A percentile compares a stretch with the other conserved stretches of the same genome.
phyloP scores from a whole-genome alignment of 768 basidiomycete species.

The Boletus speciosus region DNA sequence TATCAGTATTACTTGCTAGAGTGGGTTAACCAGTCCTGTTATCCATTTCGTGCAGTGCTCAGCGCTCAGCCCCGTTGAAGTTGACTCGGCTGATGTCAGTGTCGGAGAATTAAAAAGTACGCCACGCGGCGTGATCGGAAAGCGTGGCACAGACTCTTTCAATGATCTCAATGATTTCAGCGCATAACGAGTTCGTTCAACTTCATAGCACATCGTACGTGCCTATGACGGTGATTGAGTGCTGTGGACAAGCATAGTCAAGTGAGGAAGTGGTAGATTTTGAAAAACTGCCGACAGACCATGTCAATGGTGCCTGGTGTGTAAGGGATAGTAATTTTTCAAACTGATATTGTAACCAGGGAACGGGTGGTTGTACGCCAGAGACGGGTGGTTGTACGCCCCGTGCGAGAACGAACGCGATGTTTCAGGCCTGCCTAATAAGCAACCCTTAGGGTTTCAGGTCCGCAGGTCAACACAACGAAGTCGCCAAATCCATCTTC shows the following conservation, averaged over 20 bases:
- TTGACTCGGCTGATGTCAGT: not conserved
- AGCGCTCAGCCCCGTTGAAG: too few species aligned
- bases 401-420: not conserved
- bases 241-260: not conserved
- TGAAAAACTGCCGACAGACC: not conserved
- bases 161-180: not conserved
- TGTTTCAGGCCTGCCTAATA: conserved; percentile 16
- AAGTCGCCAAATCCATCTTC: not conserved
- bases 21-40: not conserved
- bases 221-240: not conserved
- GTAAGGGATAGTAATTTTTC: not conserved
- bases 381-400: not conserved
- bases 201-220: not conserved
- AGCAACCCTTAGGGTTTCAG: conserved; percentile 12
- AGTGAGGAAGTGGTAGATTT: not conserved
- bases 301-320: not conserved
- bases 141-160: not conserved
- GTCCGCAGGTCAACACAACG: conserved; percentile 4
- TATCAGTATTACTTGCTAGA: too few species aligned
- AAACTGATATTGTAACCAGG: conserved; percentile 11
- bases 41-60: not conserved
- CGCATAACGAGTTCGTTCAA: not conserved
- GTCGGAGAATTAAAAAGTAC: not conserved
- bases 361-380: not conserved
- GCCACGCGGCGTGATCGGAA: too few species aligned